A percentile compares a stretch with the other conserved stretches of the same genome.
Evolutionary conservation across 1,284 basidiomycete genomes (phyloP).

Genomic region (Takashimella tepidaria): DNA sequence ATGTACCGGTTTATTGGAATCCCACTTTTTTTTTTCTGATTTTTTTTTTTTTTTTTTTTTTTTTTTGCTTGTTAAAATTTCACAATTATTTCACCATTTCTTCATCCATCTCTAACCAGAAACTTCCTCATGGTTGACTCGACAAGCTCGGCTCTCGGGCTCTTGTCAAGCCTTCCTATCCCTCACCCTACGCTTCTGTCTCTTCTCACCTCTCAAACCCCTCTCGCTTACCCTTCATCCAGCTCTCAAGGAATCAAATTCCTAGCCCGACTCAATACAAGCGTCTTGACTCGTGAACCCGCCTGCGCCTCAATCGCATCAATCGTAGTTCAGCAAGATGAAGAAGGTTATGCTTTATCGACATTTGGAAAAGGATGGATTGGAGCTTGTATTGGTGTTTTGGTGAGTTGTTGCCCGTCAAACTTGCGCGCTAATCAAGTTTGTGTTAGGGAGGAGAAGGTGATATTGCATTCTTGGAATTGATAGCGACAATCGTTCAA

Average conservation of each 20-base stretch:
- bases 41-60: too few species aligned
- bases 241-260: conserved; percentile 25
- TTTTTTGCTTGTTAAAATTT: conserved; percentile 1
- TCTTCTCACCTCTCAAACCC: conserved; percentile 27
- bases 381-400: conserved; percentile 22
- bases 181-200: conserved; percentile 24
- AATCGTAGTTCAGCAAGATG: conserved; percentile 31
- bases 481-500: conserved; percentile 27
- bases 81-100: background rate
- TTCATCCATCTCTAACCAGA: background rate
- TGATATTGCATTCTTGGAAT: conserved; percentile 13
- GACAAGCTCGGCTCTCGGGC: conserved; percentile 17
- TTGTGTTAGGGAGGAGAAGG: background rate
- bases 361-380: conserved; percentile 41
- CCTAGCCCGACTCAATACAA: conserved; percentile 32
- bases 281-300: conserved; percentile 30
- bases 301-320: conserved; percentile 21
- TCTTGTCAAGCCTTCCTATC: conserved; percentile 29
- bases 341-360: conserved; percentile 35
- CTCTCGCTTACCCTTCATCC: conserved; percentile 28
- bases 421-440: background rate
- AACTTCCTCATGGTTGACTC: background rate
- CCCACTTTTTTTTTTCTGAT: too few species aligned
- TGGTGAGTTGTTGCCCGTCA: conserved; percentile 20
- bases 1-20: background rate